Evolutionary conservation across 306 rosid genomes (phyloP).

Genomic region (Quercus parvula): DNA sequence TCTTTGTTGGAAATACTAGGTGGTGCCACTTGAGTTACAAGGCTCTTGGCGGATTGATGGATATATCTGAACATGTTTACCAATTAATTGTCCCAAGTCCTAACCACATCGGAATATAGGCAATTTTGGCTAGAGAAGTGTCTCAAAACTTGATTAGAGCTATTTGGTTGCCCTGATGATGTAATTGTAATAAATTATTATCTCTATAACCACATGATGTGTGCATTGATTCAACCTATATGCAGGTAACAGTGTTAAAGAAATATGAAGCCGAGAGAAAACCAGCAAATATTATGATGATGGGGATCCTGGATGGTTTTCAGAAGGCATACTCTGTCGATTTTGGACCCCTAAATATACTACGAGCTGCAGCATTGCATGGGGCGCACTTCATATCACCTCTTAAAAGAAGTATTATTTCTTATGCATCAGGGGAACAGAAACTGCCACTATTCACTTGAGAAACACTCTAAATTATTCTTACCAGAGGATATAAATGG

Average conservation of each 20-base stretch:
- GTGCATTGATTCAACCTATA: background rate
- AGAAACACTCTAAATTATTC: slow-evolving; percentile 15
- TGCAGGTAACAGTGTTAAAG: slow-evolving; percentile 68
- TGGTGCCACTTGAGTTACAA: too few relatives aligned
- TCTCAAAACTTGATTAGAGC: background rate
- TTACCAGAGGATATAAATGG: background rate
- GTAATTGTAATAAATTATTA: background rate
- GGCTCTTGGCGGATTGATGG: background rate
- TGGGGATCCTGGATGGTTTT: slow-evolving; percentile 83
- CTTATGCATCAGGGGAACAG: slow-evolving; percentile 85
- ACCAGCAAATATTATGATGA: slow-evolving; percentile 62
- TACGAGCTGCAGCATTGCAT: slow-evolving; percentile 75
- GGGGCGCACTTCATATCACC: slow-evolving; percentile 72
- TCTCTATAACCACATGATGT: background rate
- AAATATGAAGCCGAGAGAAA: slow-evolving; percentile 82
- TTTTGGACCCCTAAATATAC: slow-evolving; percentile 77
- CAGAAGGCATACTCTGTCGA: slow-evolving; percentile 86
- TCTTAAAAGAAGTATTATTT: slow-evolving; percentile 76
- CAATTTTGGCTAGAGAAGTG: background rate
- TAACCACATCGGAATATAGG: background rate
- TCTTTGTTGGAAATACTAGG: too few relatives aligned
- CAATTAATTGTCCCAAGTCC: background rate
- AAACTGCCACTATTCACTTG: slow-evolving; percentile 65
- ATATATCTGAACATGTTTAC: background rate
- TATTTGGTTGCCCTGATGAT: background rate